Evolutionary conservation across 2,329 filamentous ascomycete species (phyloP).

Genomic region (Curvularia lunata): DNA sequence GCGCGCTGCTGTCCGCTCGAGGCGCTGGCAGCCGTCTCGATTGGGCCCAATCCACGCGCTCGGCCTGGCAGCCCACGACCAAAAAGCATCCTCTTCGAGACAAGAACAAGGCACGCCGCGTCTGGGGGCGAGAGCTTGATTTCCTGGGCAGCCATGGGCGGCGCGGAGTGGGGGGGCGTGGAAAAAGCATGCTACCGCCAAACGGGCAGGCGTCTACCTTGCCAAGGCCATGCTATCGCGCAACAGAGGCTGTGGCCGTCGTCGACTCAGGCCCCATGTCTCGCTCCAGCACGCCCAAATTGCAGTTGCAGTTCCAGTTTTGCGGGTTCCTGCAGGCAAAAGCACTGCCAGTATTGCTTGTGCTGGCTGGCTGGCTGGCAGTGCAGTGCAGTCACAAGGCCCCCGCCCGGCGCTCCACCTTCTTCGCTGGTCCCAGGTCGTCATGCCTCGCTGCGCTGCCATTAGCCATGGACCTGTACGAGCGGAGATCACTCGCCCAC

Average conservation of each 20-base stretch:
- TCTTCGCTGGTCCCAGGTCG: neutral
- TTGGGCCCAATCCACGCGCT: neutral
- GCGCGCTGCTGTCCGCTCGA: neutral
- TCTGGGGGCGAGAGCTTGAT: neutral
- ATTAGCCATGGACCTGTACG: constrained; percentile 1
- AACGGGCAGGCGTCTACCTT: constrained; percentile 31
- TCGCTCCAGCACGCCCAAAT: constrained; percentile 8
- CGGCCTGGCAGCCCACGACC: neutral
- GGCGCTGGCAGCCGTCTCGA: neutral
- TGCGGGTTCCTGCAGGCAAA: constrained; percentile 28
- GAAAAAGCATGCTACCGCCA: constrained; percentile 12
- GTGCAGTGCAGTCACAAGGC: neutral
- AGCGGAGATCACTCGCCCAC: constrained; percentile 13
- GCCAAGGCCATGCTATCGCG: constrained; percentile 20
- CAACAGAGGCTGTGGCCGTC: constrained; percentile 10
- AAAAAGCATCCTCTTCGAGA: neutral
- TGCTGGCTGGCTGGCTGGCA: too few relatives aligned
- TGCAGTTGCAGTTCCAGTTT: too few relatives aligned
- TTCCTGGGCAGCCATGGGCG: constrained; percentile 3
- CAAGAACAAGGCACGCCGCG: constrained; percentile 3
- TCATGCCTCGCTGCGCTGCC: constrained; percentile 1
- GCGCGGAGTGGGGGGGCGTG: constrained; percentile 6
- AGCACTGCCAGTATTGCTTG: constrained; percentile 4
- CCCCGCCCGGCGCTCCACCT: neutral
- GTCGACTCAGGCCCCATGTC: constrained; percentile 9